Percentiles rank a stretch among this genome's conserved stretches.
Evolutionary conservation across 495 filamentous ascomycete genomes (phyloP).

Genomic region (Halenospora varia): DNA sequence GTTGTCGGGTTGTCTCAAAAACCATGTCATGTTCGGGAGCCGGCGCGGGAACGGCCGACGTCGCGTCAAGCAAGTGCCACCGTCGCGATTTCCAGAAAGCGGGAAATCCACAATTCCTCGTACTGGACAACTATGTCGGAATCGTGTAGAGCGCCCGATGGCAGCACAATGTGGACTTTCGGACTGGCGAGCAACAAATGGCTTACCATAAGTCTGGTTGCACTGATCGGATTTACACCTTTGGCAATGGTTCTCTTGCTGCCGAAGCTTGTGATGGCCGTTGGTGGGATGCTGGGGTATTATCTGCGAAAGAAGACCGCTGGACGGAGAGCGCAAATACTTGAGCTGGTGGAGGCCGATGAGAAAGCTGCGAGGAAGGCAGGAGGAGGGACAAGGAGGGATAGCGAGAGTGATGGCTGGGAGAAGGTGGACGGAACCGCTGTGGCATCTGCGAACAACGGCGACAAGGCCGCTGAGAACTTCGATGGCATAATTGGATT

Average conservation of each 20-base stretch:
- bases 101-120: slow-evolving; percentile 1
- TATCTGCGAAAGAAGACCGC: slow-evolving; percentile 63
- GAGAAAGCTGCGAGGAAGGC: slow-evolving; percentile 22
- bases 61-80: slow-evolving; percentile 1
- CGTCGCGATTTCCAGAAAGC: neutral
- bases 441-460: slow-evolving; percentile 47
- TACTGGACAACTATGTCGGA: slow-evolving; percentile 16
- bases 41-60: neutral
- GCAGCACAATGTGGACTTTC: slow-evolving; percentile 8
- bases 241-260: slow-evolving; percentile 8
- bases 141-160: slow-evolving; percentile 22
- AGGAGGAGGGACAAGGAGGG: slow-evolving; percentile 36
- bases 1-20: neutral
- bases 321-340: slow-evolving; percentile 55
- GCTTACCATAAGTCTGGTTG: neutral
- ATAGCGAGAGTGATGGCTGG: slow-evolving; percentile 64
- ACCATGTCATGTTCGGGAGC: neutral
- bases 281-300: slow-evolving; percentile 14
- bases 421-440: slow-evolving; percentile 63
- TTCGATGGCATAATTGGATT: slow-evolving; percentile 89
- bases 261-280: slow-evolving; percentile 17
- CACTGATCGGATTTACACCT: slow-evolving; percentile 6
- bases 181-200: slow-evolving; percentile 8
- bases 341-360: slow-evolving; percentile 55
- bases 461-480: slow-evolving; percentile 47